A percentile compares a stretch with the other conserved stretches of the same genome.
These are phyloP conservation scores for Albizia julibrissin DNA, from an alignment of 306 rosid species.

Conservation along the genomic window DNA sequence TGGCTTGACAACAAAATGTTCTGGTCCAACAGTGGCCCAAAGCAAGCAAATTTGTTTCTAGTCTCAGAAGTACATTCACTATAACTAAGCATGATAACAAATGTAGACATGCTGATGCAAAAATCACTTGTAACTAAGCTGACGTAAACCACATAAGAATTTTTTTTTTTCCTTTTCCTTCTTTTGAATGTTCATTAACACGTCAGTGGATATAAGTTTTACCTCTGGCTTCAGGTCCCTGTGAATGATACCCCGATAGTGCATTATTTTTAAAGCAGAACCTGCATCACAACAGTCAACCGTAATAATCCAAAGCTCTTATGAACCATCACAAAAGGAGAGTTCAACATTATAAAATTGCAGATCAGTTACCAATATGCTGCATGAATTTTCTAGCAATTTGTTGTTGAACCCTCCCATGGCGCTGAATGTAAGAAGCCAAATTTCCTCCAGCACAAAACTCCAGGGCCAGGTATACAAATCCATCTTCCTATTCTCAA, in stretches of 20 bases:
- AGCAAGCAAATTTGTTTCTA: conserved; percentile 32
- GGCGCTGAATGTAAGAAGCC: conserved; percentile 54
- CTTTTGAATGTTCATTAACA: background rate
- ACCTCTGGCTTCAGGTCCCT: conserved; percentile 76
- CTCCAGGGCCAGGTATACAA: conserved; percentile 55
- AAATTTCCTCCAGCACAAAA: conserved; percentile 64
- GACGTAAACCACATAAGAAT: background rate
- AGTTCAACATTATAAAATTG: conserved; percentile 3
- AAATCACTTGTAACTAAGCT: conserved; percentile 1
- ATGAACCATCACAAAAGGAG: background rate
- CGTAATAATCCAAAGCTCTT: background rate
- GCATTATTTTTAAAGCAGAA: conserved; percentile 49
- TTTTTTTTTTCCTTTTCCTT: background rate
- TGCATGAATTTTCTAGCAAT: conserved; percentile 59
- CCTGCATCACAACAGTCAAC: conserved; percentile 38
- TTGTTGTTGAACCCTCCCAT: conserved; percentile 55
- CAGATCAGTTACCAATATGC: conserved; percentile 56
- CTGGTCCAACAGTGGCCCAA: conserved; percentile 42
- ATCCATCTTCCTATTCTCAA: conserved; percentile 46
- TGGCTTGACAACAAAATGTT: conserved; percentile 56
- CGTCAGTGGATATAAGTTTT: background rate
- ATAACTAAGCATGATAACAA: background rate
- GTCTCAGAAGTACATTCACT: conserved; percentile 22
- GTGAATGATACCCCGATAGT: conserved; percentile 52
- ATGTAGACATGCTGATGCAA: background rate